Evolutionary conservation across 2,329 filamentous ascomycete genomes (phyloP).

Genomic region (Lasiodiplodia hormozganensis): DNA sequence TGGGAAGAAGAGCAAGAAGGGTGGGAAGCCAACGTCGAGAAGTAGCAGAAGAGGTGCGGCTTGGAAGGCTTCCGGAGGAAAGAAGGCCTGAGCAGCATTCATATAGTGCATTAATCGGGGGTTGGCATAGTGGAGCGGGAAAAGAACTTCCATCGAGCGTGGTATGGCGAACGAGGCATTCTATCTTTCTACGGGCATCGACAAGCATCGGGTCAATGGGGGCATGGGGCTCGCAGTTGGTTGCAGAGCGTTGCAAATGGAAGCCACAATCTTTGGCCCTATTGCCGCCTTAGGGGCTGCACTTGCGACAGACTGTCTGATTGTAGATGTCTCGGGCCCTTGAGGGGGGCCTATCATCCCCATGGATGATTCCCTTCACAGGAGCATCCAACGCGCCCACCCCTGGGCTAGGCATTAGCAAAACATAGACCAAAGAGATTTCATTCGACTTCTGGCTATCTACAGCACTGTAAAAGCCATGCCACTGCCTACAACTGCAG

Average conservation of each 20-base stretch:
- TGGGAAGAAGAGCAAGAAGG: constrained; percentile 50
- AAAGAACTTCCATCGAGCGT: not conserved
- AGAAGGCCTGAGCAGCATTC: constrained; percentile 34
- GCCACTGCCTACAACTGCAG: constrained; percentile 8
- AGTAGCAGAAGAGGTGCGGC: constrained; percentile 52
- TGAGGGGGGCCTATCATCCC: no score
- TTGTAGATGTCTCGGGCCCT: no score
- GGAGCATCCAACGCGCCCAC: not conserved
- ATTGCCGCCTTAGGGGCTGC: no score
- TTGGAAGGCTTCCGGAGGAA: constrained; percentile 52
- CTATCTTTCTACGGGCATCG: not conserved
- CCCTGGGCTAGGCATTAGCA: not conserved
- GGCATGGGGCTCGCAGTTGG: not conserved
- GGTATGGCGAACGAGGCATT: not conserved
- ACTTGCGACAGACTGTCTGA: no score
- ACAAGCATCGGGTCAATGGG: not conserved
- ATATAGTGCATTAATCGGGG: not conserved
- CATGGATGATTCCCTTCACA: no score
- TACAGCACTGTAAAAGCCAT: not conserved
- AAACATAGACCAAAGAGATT: not conserved
- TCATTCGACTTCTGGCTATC: not conserved
- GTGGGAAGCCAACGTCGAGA: constrained; percentile 49
- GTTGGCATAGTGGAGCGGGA: not conserved
- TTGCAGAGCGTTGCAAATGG: not conserved
- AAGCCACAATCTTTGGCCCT: no score